phyloP scores from a whole-genome alignment of 2,329 filamentous ascomycete species.

The Calonectria pseudoturangicola region DNA sequence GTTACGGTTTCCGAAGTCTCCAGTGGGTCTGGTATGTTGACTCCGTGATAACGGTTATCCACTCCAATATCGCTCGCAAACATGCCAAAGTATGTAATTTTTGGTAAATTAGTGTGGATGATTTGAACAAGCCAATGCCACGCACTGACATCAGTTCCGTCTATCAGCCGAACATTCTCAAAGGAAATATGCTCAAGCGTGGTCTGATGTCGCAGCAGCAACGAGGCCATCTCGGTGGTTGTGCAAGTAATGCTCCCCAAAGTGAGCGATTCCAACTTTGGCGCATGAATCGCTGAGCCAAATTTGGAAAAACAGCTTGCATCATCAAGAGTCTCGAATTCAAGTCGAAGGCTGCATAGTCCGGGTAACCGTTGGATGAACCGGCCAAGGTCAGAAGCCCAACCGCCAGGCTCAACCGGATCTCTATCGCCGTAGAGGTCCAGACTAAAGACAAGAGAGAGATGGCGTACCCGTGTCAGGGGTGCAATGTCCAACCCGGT shows the following conservation, averaged over 20 bases:
- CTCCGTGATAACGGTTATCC: neutral
- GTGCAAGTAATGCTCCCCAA: constrained; percentile 7
- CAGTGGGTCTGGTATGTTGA: neutral
- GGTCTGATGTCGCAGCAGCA: constrained; percentile 7
- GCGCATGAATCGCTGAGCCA: neutral
- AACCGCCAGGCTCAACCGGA: neutral
- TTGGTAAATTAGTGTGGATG: neutral
- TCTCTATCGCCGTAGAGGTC: neutral
- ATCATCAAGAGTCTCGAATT: constrained; percentile 18
- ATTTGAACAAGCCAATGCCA: constrained; percentile 4
- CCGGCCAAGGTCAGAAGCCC: constrained; percentile 18
- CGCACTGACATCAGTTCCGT: neutral
- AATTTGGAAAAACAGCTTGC: neutral
- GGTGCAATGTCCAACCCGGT: neutral
- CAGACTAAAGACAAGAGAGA: constrained; percentile 20
- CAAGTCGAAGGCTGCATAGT: constrained; percentile 1
- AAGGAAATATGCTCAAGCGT: constrained; percentile 12
- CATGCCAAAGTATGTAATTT: constrained; percentile 16
- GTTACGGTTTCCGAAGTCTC: neutral
- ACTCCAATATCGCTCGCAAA: neutral
- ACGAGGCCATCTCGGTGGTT: neutral
- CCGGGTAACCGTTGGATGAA: constrained; percentile 10
- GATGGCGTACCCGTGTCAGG: constrained; percentile 19
- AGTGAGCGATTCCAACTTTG: constrained; percentile 19
- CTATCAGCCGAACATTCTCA: constrained; percentile 17